Percentiles rank a stretch among this genome's conserved stretches.
phyloP scores from a whole-genome alignment of 768 basidiomycete genomes.

The Fomitopsis pulvina region DNA sequence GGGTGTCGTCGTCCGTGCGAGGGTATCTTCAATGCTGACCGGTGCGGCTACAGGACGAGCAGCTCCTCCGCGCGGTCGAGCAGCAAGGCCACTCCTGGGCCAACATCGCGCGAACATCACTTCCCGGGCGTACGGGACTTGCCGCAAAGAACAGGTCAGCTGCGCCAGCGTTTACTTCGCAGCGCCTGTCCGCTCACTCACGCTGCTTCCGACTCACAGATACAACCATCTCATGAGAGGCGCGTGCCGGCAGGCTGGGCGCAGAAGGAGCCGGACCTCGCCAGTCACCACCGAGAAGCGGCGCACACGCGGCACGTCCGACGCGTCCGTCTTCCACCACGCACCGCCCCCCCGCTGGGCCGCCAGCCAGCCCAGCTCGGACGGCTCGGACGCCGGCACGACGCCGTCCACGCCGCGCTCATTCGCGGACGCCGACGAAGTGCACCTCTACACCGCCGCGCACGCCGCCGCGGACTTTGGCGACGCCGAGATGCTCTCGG shows the following conservation, averaged over 20 bases:
- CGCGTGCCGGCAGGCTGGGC: constrained; percentile 6
- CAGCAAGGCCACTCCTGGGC: constrained; percentile 57
- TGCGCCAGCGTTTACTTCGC: neutral
- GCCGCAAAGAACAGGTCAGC: constrained; percentile 53
- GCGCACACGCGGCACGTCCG: constrained; percentile 3
- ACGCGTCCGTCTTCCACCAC: neutral
- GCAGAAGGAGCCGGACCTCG: constrained; percentile 9
- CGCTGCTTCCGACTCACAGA: constrained; percentile 24
- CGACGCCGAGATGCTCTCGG: constrained; percentile 4
- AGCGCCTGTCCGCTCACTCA: constrained; percentile 6
- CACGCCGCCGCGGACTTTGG: constrained; percentile 4
- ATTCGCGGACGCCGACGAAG: neutral
- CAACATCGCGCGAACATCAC: constrained; percentile 54
- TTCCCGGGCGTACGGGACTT: constrained; percentile 52
- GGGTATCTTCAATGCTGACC: neutral
- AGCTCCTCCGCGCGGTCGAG: constrained; percentile 47
- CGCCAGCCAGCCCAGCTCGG: neutral
- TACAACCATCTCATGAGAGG: constrained; percentile 31
- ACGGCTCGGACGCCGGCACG: neutral
- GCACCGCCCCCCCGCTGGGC: neutral
- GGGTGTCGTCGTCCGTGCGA: constrained; percentile 17
- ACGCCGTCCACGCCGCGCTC: neutral
- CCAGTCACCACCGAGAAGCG: constrained; percentile 9
- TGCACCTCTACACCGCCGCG: neutral
- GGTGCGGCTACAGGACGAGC: constrained; percentile 34